A percentile compares a stretch with the other conserved stretches of the same genome.
phyloP scores from a whole-genome alignment of 306 rosid genomes.

The Ammopiptanthus mongolicus region DNA sequence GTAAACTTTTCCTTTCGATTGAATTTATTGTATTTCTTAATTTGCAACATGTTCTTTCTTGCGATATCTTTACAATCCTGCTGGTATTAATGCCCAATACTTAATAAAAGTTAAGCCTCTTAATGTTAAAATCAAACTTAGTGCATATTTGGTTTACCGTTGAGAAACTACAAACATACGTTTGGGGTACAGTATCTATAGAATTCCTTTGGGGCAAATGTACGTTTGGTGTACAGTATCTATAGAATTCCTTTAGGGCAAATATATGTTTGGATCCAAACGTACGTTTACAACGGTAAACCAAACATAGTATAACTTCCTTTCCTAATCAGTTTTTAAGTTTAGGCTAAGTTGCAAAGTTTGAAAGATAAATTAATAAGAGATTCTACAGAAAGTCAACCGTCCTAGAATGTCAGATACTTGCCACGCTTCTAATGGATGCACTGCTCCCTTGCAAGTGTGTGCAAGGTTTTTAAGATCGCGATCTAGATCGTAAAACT shows the following conservation, averaged over 20 bases:
- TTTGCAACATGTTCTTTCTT: not conserved
- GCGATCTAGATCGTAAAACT: not conserved
- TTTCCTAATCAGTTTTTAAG: not conserved
- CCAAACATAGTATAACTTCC: too few relatives aligned
- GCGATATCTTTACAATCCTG: not conserved
- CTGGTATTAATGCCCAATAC: not conserved
- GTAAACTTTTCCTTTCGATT: not conserved
- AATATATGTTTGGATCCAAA: too few relatives aligned
- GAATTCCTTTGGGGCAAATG: too few relatives aligned
- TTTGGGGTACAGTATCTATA: too few relatives aligned
- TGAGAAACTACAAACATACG: too few relatives aligned
- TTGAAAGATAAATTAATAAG: not conserved
- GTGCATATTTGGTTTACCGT: too few relatives aligned
- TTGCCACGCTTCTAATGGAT: not conserved
- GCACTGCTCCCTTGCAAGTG: not conserved
- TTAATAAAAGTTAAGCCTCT: not conserved
- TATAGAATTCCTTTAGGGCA: too few relatives aligned
- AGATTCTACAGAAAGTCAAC: not conserved
- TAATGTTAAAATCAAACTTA: not conserved
- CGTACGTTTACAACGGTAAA: too few relatives aligned
- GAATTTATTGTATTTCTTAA: not conserved
- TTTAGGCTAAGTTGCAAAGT: not conserved
- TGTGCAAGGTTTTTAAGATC: not conserved
- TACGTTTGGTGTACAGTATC: too few relatives aligned
- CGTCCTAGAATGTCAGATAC: not conserved